phyloP scores from a whole-genome alignment of 2,329 filamentous ascomycete genomes.

The Colletotrichum musae region DNA sequence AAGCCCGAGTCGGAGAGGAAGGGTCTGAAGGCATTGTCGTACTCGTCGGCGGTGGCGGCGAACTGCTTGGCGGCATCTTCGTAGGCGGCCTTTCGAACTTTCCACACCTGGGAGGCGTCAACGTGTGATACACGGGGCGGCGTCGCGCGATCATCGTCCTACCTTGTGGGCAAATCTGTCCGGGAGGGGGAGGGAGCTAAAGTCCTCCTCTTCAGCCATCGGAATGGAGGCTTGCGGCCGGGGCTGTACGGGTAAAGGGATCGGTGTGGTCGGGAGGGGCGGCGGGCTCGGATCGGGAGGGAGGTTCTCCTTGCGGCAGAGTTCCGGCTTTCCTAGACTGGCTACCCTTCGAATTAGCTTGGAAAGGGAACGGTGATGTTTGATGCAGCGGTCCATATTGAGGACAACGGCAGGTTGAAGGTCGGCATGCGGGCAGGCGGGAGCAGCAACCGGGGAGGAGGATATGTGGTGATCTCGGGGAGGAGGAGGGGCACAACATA shows the following conservation, averaged over 20 bases:
- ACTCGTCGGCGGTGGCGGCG: conserved; percentile 85
- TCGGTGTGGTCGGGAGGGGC: conserved; percentile 1
- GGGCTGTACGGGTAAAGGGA: background rate
- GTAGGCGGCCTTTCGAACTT: conserved; percentile 94
- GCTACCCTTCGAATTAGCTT: conserved; percentile 37
- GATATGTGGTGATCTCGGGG: conserved; percentile 10
- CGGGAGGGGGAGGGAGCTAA: conserved; percentile 80
- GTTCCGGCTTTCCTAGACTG: conserved; percentile 29
- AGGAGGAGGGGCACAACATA: conserved; percentile 21
- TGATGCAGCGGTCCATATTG: conserved; percentile 31
- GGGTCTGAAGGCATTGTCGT: conserved; percentile 86
- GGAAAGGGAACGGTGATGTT: conserved; percentile 37
- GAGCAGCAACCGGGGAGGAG: conserved; percentile 19
- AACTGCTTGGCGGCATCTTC: conserved; percentile 93
- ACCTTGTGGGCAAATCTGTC: conserved; percentile 91
- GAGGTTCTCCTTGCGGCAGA: conserved; percentile 29
- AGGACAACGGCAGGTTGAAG: background rate
- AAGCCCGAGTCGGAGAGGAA: conserved; percentile 88
- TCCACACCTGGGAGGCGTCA: conserved; percentile 79
- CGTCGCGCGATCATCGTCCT: conserved; percentile 38
- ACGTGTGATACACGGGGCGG: conserved; percentile 4
- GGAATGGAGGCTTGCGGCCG: conserved; percentile 21
- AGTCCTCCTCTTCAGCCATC: conserved; percentile 93
- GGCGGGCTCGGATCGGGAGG: conserved; percentile 4
- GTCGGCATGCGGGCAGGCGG: conserved; percentile 6